Evolutionary conservation across 768 basidiomycete species (phyloP).

Genomic region (Agaricus subrufescens): DNA sequence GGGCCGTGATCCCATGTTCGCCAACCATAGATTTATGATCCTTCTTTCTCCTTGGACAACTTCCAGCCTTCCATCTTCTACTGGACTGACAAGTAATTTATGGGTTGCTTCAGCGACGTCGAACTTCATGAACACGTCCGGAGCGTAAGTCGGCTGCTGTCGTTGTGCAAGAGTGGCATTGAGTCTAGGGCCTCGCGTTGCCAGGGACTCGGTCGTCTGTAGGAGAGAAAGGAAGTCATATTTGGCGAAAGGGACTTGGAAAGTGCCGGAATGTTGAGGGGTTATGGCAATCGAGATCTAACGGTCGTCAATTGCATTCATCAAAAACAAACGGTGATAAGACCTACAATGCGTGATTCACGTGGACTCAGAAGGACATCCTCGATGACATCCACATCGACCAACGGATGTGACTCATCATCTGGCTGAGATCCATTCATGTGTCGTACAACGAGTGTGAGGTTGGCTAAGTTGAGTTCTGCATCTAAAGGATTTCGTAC

Average conservation of each 20-base stretch:
- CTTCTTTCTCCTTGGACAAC: constrained; percentile 70
- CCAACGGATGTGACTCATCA: constrained; percentile 30
- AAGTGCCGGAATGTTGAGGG: constrained; percentile 41
- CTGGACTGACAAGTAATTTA: constrained; percentile 53
- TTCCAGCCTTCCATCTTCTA: constrained; percentile 45
- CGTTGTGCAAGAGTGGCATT: constrained; percentile 72
- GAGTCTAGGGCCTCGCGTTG: constrained; percentile 68
- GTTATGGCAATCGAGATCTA: constrained; percentile 43
- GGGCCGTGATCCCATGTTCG: constrained; percentile 57
- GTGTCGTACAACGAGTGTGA: constrained; percentile 53
- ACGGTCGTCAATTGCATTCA: not conserved
- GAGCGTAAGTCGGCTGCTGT: constrained; percentile 64
- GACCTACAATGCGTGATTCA: constrained; percentile 60
- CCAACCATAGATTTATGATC: constrained; percentile 49
- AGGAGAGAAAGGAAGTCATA: constrained; percentile 76
- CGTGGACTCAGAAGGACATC: constrained; percentile 59
- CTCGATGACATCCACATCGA: constrained; percentile 56
- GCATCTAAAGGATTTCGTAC: constrained; percentile 70
- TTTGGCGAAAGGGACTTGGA: constrained; percentile 52
- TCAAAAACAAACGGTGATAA: not conserved
- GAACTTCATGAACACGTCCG: constrained; percentile 56
- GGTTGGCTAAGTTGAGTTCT: constrained; percentile 61
- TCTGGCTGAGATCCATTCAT: constrained; percentile 22
- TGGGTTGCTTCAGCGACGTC: constrained; percentile 64
- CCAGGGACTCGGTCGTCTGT: constrained; percentile 60